A percentile compares a stretch with the other conserved stretches of the same genome.
These are phyloP conservation scores for Deinandra increscens DNA, from an alignment of 129 eudicot species.

Conservation along the genomic window DNA sequence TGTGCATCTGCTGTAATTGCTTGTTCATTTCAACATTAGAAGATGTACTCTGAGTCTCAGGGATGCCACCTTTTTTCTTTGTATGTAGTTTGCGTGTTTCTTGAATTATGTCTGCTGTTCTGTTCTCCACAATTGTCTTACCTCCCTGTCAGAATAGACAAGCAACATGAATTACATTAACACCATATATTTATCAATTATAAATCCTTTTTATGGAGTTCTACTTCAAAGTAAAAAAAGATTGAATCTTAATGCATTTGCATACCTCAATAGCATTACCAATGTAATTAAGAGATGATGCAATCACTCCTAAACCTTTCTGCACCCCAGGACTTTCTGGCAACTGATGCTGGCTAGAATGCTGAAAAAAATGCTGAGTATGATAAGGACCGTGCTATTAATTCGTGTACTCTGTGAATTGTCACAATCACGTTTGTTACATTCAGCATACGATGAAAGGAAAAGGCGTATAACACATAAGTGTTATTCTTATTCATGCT, in stretches of 20 bases:
- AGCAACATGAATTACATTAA: neutral
- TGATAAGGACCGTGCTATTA: neutral
- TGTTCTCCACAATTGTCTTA: slow-evolving; percentile 59
- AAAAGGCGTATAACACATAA: neutral
- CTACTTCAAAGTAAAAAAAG: neutral
- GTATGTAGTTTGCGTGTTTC: slow-evolving; percentile 70
- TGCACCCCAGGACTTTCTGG: slow-evolving; percentile 49
- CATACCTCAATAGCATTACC: slow-evolving; percentile 77
- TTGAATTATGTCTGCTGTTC: slow-evolving; percentile 75
- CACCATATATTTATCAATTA: neutral
- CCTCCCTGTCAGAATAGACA: slow-evolving; percentile 58
- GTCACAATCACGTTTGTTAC: neutral
- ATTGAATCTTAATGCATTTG: neutral
- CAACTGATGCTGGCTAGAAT: slow-evolving; percentile 31
- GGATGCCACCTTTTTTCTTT: slow-evolving; percentile 48
- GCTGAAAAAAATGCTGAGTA: slow-evolving; percentile 37
- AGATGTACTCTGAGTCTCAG: slow-evolving; percentile 39
- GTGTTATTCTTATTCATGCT: neutral
- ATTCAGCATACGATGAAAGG: neutral
- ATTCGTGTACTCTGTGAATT: slow-evolving; percentile 1
- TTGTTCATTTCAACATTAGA: slow-evolving; percentile 26
- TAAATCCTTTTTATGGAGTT: neutral
- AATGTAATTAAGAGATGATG: slow-evolving; percentile 63
- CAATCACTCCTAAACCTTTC: slow-evolving; percentile 68
- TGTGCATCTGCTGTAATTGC: slow-evolving; percentile 34